These are phyloP conservation scores for Akanthomyces lecanii DNA, from an alignment of 2,329 filamentous ascomycete species.

Conservation along the genomic window DNA sequence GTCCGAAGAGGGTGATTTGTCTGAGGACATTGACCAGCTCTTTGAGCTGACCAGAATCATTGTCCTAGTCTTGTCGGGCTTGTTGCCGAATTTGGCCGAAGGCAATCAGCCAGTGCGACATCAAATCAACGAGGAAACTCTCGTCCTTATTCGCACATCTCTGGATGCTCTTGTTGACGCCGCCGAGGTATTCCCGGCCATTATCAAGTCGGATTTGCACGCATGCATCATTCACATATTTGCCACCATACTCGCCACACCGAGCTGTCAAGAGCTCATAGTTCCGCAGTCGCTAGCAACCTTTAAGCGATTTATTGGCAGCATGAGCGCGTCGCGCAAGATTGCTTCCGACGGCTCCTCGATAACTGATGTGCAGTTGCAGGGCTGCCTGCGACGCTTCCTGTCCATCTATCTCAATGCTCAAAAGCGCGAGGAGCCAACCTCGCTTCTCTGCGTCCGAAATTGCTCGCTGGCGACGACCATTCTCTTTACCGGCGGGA, in stretches of 20 bases:
- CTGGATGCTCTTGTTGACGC: constrained; percentile 89
- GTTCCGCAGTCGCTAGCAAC: constrained; percentile 87
- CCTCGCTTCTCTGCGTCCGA: constrained; percentile 83
- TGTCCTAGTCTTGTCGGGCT: constrained; percentile 81
- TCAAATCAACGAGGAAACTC: constrained; percentile 81
- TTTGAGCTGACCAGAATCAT: constrained; percentile 97
- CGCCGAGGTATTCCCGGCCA: constrained; percentile 89
- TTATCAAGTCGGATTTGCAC: constrained; percentile 94
- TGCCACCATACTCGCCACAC: constrained; percentile 83
- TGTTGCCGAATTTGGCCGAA: constrained; percentile 78
- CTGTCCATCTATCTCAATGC: constrained; percentile 72
- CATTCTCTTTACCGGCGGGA: constrained; percentile 78
- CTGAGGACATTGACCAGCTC: constrained; percentile 95
- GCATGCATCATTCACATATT: constrained; percentile 97
- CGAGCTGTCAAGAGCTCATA: constrained; percentile 76
- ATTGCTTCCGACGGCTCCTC: constrained; percentile 36
- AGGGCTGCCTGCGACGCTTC: constrained; percentile 78
- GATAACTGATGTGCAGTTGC: constrained; percentile 64
- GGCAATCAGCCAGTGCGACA: constrained; percentile 62
- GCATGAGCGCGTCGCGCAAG: constrained; percentile 54
- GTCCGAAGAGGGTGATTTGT: constrained; percentile 69
- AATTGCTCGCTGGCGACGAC: constrained; percentile 87
- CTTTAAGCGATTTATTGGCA: constrained; percentile 83
- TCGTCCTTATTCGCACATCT: constrained; percentile 72
- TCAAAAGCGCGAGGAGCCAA: constrained; percentile 69